These are phyloP conservation scores for Zea mays DNA, from an alignment of 176 grass and related monocot species.

Conservation along the genomic window DNA sequence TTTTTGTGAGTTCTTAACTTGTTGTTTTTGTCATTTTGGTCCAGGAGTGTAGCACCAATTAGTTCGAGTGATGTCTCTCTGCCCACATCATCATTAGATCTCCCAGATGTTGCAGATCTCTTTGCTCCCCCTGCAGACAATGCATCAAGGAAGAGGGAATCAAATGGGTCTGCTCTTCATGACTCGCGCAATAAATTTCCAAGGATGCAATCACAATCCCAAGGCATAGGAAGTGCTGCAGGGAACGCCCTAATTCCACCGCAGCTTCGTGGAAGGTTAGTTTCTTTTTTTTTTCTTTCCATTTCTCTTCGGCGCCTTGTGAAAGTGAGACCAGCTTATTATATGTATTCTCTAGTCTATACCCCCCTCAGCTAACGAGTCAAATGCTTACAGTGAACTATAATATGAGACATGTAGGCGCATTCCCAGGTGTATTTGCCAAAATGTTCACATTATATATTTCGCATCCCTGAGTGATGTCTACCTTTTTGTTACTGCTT, in stretches of 20 bases:
- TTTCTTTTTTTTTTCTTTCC: slow-evolving; percentile 9
- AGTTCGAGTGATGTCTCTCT: too few species aligned
- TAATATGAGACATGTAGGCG: neutral
- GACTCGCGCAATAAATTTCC: slow-evolving; percentile 60
- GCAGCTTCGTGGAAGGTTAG: slow-evolving; percentile 86
- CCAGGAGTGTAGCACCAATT: too few species aligned
- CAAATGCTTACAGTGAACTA: neutral
- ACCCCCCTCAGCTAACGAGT: neutral
- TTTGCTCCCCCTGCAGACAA: too few species aligned
- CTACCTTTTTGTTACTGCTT: slow-evolving; percentile 21
- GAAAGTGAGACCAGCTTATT: neutral
- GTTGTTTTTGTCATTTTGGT: too few species aligned
- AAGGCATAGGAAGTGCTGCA: slow-evolving; percentile 41
- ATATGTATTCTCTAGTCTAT: neutral
- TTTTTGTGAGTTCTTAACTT: slow-evolving; percentile 15
- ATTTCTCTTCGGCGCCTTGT: neutral
- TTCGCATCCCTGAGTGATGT: slow-evolving; percentile 1
- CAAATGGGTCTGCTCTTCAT: too few species aligned
- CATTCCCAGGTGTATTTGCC: neutral
- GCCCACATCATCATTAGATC: too few species aligned
- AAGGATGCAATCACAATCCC: slow-evolving; percentile 55
- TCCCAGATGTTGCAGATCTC: too few species aligned
- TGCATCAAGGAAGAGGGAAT: too few species aligned
- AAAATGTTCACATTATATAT: neutral
- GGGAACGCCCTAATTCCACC: slow-evolving; percentile 63